These are phyloP conservation scores for Mortierella sp. DNA, from an alignment of 371 early-diverging fungal genomes.

Conservation along the genomic window DNA sequence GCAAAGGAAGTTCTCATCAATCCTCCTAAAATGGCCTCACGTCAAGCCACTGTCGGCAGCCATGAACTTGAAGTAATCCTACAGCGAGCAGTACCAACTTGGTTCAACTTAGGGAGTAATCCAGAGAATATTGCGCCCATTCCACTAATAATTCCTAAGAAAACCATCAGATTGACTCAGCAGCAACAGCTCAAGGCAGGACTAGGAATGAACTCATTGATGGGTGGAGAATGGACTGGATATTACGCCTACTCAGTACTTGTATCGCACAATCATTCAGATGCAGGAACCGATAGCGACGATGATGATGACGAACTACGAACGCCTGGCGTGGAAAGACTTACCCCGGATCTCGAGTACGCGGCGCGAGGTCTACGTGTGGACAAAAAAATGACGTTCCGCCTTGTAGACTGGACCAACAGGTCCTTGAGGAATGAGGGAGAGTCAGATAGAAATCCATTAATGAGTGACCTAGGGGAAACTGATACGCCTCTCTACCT, in stretches of 20 bases:
- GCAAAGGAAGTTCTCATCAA: constrained; percentile 1
- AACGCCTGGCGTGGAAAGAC: neutral
- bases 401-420: constrained; percentile 15
- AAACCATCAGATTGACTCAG: neutral
- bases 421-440: neutral
- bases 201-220: neutral
- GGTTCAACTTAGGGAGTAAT: constrained; percentile 16
- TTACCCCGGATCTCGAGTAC: constrained; percentile 4
- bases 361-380: constrained; percentile 8
- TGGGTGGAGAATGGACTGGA: constrained; percentile 18
- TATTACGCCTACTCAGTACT: constrained; percentile 17
- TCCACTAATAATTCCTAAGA: constrained; percentile 3
- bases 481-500: neutral
- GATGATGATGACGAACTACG: neutral
- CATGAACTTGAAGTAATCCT: neutral
- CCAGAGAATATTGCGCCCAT: constrained; percentile 1
- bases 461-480: neutral
- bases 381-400: constrained; percentile 13
- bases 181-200: neutral
- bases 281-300: neutral
- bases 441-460: neutral
- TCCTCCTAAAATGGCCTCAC: neutral
- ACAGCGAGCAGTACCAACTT: constrained; percentile 4
- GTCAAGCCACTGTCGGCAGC: neutral
- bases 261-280: neutral